These are phyloP conservation scores for Fusarium guadeloupense DNA, from an alignment of 2,329 filamentous ascomycete genomes.

Conservation along the genomic window DNA sequence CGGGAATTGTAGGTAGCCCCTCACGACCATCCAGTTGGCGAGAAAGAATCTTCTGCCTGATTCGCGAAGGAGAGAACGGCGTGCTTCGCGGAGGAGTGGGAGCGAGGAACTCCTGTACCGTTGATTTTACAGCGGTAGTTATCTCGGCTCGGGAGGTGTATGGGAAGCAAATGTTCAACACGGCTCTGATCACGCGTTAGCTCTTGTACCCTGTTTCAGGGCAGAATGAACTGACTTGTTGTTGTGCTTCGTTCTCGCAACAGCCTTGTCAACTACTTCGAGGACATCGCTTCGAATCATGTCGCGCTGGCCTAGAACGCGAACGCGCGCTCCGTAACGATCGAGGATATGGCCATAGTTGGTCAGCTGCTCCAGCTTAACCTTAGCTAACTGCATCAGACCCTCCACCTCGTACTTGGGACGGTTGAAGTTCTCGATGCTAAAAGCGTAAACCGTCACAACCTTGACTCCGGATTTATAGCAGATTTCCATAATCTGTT, in stretches of 20 bases:
- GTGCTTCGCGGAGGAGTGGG: constrained; percentile 72
- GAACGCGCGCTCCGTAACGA: constrained; percentile 87
- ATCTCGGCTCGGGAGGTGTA: constrained; percentile 98
- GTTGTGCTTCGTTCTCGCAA: constrained; percentile 87
- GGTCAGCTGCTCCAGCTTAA: constrained; percentile 89
- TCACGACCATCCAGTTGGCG: constrained; percentile 64
- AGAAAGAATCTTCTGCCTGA: constrained; percentile 83
- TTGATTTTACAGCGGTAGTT: constrained; percentile 85
- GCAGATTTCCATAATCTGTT: constrained; percentile 91
- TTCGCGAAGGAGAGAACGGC: constrained; percentile 87
- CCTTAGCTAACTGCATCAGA: constrained; percentile 96
- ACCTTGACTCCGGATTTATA: constrained; percentile 97
- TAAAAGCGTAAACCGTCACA: constrained; percentile 98
- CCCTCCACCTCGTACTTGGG: constrained; percentile 97
- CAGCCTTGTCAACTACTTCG: constrained; percentile 85
- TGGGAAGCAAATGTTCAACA: constrained; percentile 95
- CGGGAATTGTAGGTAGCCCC: constrained; percentile 59
- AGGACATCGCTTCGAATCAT: constrained; percentile 88
- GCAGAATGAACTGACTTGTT: constrained; percentile 65
- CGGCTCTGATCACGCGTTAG: constrained; percentile 52
- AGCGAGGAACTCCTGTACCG: constrained; percentile 85
- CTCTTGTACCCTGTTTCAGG: background rate
- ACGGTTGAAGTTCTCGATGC: constrained; percentile 98
- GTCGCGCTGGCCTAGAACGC: constrained; percentile 84
- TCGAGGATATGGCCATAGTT: constrained; percentile 94